These are phyloP conservation scores for Neocatenulostroma microsporum DNA, from an alignment of 2,329 filamentous ascomycete genomes.

Conservation along the genomic window DNA sequence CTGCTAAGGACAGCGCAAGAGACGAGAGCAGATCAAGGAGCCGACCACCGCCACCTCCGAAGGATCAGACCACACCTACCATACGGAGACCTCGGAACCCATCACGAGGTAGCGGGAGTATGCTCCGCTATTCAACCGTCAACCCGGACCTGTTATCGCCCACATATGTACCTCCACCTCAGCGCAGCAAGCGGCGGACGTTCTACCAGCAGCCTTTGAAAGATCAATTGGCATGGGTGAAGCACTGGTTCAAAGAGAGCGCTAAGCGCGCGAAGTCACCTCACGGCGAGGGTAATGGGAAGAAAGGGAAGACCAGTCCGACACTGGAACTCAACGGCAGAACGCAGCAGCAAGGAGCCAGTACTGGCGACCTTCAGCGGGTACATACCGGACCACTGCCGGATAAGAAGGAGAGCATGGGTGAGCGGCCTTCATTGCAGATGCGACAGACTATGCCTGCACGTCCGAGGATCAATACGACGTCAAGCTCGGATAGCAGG, in stretches of 20 bases:
- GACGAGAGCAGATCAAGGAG: conserved; percentile 71
- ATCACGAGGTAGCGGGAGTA: conserved; percentile 57
- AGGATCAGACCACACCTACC: conserved; percentile 49
- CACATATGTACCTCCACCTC: conserved; percentile 39
- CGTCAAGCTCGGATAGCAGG: conserved; percentile 27
- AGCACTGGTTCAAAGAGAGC: conserved; percentile 63
- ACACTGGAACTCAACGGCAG: conserved; percentile 11
- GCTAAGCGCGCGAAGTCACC: conserved; percentile 57
- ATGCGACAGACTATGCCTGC: conserved; percentile 32
- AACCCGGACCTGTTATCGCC: conserved; percentile 54
- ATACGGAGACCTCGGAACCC: conserved; percentile 47
- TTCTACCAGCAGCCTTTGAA: conserved; percentile 57
- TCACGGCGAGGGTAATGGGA: conserved; percentile 18
- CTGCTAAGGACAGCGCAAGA: conserved; percentile 56
- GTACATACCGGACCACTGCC: conserved; percentile 26
- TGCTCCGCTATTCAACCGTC: conserved; percentile 72
- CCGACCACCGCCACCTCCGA: conserved; percentile 74
- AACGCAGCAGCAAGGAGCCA: conserved; percentile 11
- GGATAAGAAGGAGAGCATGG: conserved; percentile 26
- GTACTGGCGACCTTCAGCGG: conserved; percentile 28
- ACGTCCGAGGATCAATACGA: conserved; percentile 39
- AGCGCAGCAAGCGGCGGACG: conserved; percentile 42
- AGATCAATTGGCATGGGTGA: conserved; percentile 58
- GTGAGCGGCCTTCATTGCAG: conserved; percentile 32
- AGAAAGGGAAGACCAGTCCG: conserved; percentile 14